phyloP scores from a whole-genome alignment of 73 alveolate genomes.

The Tetrahymena thermophila region DNA sequence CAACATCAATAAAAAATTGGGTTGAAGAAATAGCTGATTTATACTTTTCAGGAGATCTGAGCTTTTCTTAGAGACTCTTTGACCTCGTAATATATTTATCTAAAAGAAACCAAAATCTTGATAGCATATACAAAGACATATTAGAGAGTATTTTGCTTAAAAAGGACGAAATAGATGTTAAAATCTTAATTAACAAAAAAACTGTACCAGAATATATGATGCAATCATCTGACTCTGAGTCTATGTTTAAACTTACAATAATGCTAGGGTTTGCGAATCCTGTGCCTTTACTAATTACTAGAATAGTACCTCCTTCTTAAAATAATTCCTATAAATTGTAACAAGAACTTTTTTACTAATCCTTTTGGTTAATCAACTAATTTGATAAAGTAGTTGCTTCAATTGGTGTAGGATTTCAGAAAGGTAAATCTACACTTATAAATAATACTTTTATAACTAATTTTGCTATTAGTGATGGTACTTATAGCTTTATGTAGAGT shows the following conservation, averaged over 20 bases:
- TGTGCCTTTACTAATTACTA: background rate
- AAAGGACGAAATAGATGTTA: background rate
- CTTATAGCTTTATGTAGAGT: background rate
- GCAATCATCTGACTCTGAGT: background rate
- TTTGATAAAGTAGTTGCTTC: background rate
- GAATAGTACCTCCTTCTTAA: too few species aligned
- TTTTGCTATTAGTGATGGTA: background rate
- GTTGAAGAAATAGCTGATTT: background rate
- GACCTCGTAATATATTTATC: background rate
- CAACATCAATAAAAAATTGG: background rate
- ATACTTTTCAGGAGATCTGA: background rate
- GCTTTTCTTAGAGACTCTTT: background rate
- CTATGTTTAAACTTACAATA: background rate
- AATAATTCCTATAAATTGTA: background rate
- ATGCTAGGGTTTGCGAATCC: background rate
- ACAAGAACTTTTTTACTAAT: background rate
- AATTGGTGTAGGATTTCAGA: background rate
- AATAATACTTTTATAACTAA: background rate
- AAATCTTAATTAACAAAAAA: background rate
- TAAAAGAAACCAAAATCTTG: background rate
- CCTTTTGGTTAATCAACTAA: background rate
- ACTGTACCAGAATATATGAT: background rate
- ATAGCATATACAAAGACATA: background rate
- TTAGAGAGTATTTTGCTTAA: background rate
- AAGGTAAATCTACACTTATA: background rate